A percentile compares a stretch with the other conserved stretches of the same genome.
Conservation (phyloP, 495 filamentous ascomycete genomes). For the Trichocladium uniseriatum region DNA sequence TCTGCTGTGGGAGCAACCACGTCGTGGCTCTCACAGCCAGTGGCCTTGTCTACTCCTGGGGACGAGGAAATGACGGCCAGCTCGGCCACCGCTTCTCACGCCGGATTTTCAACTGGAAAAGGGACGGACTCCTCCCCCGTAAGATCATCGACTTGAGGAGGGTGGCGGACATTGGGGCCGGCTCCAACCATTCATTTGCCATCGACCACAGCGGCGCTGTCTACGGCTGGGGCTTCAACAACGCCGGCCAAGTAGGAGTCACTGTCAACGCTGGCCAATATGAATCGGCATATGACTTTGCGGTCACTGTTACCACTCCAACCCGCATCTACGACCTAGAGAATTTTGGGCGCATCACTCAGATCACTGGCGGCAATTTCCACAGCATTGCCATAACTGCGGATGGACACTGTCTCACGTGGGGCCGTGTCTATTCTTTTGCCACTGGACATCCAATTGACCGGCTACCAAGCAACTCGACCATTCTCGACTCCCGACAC, state of each 20-base stretch:
- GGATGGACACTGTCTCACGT: slow-evolving; percentile 1
- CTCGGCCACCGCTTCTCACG: slow-evolving; percentile 45
- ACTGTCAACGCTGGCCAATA: slow-evolving; percentile 47
- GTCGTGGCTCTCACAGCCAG: slow-evolving; percentile 51
- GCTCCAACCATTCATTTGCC: slow-evolving; percentile 63
- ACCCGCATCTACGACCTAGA: neutral
- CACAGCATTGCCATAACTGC: slow-evolving; percentile 46
- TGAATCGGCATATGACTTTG: slow-evolving; percentile 47
- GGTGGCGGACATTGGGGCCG: slow-evolving; percentile 45
- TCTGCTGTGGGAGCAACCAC: slow-evolving; percentile 58
- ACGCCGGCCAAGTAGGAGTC: slow-evolving; percentile 50
- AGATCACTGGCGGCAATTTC: slow-evolving; percentile 44
- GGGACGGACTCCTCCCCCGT: slow-evolving; percentile 16
- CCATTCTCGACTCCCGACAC: slow-evolving; percentile 25
- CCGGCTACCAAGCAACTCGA: slow-evolving; percentile 35
- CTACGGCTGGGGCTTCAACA: slow-evolving; percentile 78
- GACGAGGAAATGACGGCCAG: slow-evolving; percentile 51
- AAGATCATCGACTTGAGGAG: slow-evolving; percentile 52
- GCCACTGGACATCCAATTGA: slow-evolving; percentile 52
- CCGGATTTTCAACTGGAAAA: slow-evolving; percentile 51
- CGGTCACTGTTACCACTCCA: slow-evolving; percentile 19
- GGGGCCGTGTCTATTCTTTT: slow-evolving; percentile 9
- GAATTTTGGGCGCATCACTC: neutral
- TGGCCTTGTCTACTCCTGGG: slow-evolving; percentile 59
- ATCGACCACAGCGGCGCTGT: slow-evolving; percentile 59